Evolutionary conservation across 176 grass and related monocot genomes (phyloP).

Genomic region (Oryza glaberrima): DNA sequence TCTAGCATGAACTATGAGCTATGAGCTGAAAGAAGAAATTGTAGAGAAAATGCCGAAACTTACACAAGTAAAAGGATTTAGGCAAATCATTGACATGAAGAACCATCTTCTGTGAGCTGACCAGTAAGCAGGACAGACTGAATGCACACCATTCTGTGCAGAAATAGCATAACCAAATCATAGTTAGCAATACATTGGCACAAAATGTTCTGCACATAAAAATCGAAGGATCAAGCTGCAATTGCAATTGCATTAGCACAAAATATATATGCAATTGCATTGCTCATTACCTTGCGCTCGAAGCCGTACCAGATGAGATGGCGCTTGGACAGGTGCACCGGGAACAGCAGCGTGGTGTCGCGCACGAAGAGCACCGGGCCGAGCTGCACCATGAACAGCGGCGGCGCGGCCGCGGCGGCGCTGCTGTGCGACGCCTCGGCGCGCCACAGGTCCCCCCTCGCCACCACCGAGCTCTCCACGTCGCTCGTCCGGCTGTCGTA

Average conservation of each 20-base stretch:
- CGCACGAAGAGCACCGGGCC: conserved; percentile 70
- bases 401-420: conserved; percentile 5
- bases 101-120: conserved; percentile 64
- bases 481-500: conserved; percentile 64
- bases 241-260: neutral
- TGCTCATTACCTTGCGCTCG: conserved; percentile 57
- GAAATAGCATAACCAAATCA: neutral
- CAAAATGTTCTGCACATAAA: neutral
- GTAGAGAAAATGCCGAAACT: neutral
- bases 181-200: neutral
- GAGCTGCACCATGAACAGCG: conserved; percentile 67
- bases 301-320: conserved; percentile 82
- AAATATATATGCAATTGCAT: no score
- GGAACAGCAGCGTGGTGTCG: conserved; percentile 63
- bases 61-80: conserved; percentile 68
- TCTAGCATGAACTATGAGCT: neutral
- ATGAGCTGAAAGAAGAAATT: neutral
- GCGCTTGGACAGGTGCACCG: conserved; percentile 69
- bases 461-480: conserved; percentile 69
- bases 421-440: conserved; percentile 61
- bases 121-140: conserved; percentile 71
- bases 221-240: neutral
- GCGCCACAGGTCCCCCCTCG: conserved; percentile 64
- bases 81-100: conserved; percentile 78
- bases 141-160: conserved; percentile 68